Base-by-base conservation (phyloP, 148 eudicot genomes). In the Vaccinium myrtillus region DNA sequence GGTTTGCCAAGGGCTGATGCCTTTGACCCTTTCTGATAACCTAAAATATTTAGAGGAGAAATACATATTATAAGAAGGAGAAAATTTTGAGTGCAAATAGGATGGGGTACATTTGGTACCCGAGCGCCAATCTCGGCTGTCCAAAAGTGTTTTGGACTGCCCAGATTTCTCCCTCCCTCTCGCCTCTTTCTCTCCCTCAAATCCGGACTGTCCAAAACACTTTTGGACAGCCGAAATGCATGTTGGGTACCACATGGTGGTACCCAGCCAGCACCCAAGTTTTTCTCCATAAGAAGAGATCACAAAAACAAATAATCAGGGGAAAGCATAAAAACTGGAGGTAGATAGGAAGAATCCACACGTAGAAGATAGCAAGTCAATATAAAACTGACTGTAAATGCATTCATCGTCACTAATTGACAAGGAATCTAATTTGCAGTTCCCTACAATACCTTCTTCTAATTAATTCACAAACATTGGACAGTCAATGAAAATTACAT, bases 1-100 rank as follows among this genome's bases (percentile, higher is more conserved):
- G 86, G 84, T 85, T 89, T 92, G 81, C 87, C 90, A 58, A 95
- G 91, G 73, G 88, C 86, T 0, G 89, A 79, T 16, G 81, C 85
- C 75, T 82, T 90, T 54, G 88, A 84, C 50, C 88, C 87, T 83
- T 73, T 89, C 8, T 61, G 91, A 61, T 84, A 50, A 59, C 92
- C 92, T 88, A 79, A 54, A 4, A 82, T 5, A 8, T 8, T 9
- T 53, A 53, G 11, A 53, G 3, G 21, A 56, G 50, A 77, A 43
- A 43, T 43, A 43, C 46, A 43, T 43, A 43, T 43, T 6, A 43
- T 43, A 5, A 5, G 46, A 43, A 43, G 46, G 46, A 43, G 46
- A 43, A 43, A 43, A 43, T 43, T 43, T 43, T 43, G 46, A 5
- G 46, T 43, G 46, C 46, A 43, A 43, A 4, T 43, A 43, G 46